These are phyloP conservation scores for Borealophlyctis nickersoniae DNA, from an alignment of 192 early-diverging fungal species.

Conservation along the genomic window DNA sequence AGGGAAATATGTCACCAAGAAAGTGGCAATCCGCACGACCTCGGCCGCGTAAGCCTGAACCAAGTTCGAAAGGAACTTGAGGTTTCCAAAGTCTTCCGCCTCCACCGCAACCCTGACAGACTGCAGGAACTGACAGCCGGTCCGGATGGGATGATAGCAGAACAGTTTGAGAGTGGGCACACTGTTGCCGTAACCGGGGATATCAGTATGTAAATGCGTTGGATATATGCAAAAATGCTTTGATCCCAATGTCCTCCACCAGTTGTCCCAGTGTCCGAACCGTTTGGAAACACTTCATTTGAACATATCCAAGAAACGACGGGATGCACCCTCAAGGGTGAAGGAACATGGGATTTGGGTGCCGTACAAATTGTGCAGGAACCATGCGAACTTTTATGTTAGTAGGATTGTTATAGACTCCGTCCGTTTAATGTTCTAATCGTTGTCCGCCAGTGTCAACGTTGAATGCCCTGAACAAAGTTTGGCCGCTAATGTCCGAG, in stretches of 20 bases:
- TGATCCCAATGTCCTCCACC: not conserved
- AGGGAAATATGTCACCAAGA: not conserved
- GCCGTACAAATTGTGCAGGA: too few relatives aligned
- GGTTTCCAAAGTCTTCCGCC: not conserved
- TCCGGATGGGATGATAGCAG: not conserved
- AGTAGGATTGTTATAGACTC: too few relatives aligned
- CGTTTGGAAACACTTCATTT: not conserved
- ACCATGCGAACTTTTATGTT: too few relatives aligned
- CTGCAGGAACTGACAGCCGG: not conserved
- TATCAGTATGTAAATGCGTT: not conserved
- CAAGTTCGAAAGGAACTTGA: not conserved
- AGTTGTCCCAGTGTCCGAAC: not conserved
- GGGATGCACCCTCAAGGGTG: too few relatives aligned
- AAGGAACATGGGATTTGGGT: too few relatives aligned
- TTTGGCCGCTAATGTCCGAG: not conserved
- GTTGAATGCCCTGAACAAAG: not conserved
- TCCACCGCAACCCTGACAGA: not conserved
- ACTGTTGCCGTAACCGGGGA: not conserved
- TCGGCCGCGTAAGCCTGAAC: not conserved
- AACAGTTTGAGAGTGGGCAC: not conserved
- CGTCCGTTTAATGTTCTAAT: too few relatives aligned
- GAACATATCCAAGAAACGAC: not conserved
- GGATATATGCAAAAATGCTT: not conserved
- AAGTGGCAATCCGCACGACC: not conserved
- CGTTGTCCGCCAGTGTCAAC: not conserved